phyloP scores from a whole-genome alignment of 2,329 filamentous ascomycete species.

The Cercospora sp. region DNA sequence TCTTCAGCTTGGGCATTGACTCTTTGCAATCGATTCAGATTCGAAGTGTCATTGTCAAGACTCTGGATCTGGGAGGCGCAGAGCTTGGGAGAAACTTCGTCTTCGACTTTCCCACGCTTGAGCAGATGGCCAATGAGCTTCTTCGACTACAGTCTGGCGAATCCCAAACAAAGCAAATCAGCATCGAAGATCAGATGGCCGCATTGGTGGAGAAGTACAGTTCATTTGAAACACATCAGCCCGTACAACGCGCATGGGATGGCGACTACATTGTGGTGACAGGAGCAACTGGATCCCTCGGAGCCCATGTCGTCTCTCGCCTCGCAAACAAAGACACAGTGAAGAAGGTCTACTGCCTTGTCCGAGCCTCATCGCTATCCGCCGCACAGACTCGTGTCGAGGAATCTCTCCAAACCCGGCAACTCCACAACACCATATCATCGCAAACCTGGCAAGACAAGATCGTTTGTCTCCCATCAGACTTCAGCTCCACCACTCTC shows the following conservation, averaged over 20 bases:
- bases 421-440: conserved; percentile 37
- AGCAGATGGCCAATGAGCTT: conserved; percentile 49
- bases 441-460: conserved; percentile 13
- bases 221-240: conserved; percentile 34
- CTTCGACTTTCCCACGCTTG: conserved; percentile 57
- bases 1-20: conserved; percentile 39
- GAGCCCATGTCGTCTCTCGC: conserved; percentile 56
- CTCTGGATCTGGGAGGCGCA: conserved; percentile 51
- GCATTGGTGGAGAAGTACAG: conserved; percentile 47
- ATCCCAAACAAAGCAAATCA: conserved; percentile 32
- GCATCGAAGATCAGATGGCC: conserved; percentile 46
- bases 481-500: conserved; percentile 31
- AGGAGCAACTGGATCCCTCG: conserved; percentile 65
- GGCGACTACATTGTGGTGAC: conserved; percentile 47
- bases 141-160: conserved; percentile 44
- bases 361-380: conserved; percentile 45
- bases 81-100: conserved; percentile 57
- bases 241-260: conserved; percentile 9
- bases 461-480: conserved; percentile 31
- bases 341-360: conserved; percentile 53
- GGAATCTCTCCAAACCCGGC: conserved; percentile 39
- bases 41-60: conserved; percentile 53
- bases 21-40: conserved; percentile 50
- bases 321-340: conserved; percentile 35
- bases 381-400: conserved; percentile 38